A percentile compares a stretch with the other conserved stretches of the same genome.
These are phyloP conservation scores for Puccinia polysora DNA, from an alignment of 1,284 basidiomycete species.

Conservation along the genomic window DNA sequence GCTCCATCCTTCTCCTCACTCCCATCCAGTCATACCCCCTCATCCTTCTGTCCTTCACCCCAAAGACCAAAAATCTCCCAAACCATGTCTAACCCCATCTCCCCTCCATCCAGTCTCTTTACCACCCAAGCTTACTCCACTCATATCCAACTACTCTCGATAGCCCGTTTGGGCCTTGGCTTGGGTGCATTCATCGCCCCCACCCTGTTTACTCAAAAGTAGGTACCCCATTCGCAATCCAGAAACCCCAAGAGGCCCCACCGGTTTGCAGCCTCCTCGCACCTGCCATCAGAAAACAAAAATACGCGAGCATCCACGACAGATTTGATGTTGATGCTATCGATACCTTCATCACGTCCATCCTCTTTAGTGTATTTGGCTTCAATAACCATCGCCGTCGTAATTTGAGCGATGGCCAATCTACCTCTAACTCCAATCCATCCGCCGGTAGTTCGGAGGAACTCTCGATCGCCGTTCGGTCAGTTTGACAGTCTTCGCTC, in stretches of 20 bases:
- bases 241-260: not conserved
- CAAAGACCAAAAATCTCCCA: constrained; percentile 2
- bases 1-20: no score
- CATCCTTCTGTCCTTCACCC: not conserved
- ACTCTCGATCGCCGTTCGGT: constrained; percentile 39
- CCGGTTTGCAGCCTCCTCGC: not conserved
- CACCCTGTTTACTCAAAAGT: constrained; percentile 41
- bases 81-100: constrained; percentile 36
- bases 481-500: not conserved
- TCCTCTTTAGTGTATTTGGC: constrained; percentile 29
- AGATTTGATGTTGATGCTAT: no score
- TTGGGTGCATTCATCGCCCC: constrained; percentile 41
- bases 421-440: constrained; percentile 10
- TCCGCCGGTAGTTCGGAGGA: constrained; percentile 33
- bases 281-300: not conserved
- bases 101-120: constrained; percentile 34
- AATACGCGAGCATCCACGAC: not conserved
- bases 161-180: constrained; percentile 30
- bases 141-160: constrained; percentile 38
- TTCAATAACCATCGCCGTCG: constrained; percentile 3
- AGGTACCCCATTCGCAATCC: not conserved
- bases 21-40: not conserved
- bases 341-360: not conserved
- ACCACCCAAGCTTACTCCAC: constrained; percentile 41
- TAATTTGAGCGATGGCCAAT: not conserved